Conservation (phyloP, 768 basidiomycete genomes). For the Cantharellus cinnabarinus region DNA sequence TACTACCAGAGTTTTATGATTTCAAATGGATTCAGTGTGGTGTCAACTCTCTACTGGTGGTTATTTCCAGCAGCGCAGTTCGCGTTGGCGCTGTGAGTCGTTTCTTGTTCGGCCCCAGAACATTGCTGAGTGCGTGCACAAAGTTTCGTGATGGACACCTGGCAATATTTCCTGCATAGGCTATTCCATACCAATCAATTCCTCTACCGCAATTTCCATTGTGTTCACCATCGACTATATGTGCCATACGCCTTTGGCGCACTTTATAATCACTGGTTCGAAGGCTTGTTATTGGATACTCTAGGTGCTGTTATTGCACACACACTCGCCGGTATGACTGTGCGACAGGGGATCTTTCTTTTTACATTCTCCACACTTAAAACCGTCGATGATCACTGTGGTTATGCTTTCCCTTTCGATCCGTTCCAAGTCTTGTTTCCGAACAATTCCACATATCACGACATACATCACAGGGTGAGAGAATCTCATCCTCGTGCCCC, state of each 20-base stretch:
- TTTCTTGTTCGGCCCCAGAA: neutral
- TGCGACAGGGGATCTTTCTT: constrained; percentile 66
- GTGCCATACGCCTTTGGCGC: constrained; percentile 95
- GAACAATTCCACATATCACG: constrained; percentile 94
- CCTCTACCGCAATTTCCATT: constrained; percentile 81
- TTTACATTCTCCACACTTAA: constrained; percentile 74
- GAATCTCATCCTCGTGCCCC: neutral
- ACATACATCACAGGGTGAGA: constrained; percentile 85
- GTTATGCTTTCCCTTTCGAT: constrained; percentile 77
- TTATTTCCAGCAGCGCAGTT: constrained; percentile 56
- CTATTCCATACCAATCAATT: constrained; percentile 77
- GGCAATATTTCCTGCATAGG: constrained; percentile 96
- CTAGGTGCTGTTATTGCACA: constrained; percentile 67
- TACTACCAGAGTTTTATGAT: constrained; percentile 20
- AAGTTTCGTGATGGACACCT: constrained; percentile 82
- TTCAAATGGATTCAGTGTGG: constrained; percentile 20
- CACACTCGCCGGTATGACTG: constrained; percentile 38
- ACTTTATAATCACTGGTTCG: constrained; percentile 91
- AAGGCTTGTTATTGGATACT: constrained; percentile 80
- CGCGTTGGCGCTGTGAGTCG: constrained; percentile 60
- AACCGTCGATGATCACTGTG: constrained; percentile 92
- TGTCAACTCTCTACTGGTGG: constrained; percentile 84
- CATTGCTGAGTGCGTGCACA: neutral
- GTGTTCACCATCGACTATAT: constrained; percentile 87
- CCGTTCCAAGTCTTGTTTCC: constrained; percentile 66